A percentile compares a stretch with the other conserved stretches of the same genome.
Evolutionary conservation across 257 asterid genomes (phyloP).

Genomic region (Solanum paucissectum): DNA sequence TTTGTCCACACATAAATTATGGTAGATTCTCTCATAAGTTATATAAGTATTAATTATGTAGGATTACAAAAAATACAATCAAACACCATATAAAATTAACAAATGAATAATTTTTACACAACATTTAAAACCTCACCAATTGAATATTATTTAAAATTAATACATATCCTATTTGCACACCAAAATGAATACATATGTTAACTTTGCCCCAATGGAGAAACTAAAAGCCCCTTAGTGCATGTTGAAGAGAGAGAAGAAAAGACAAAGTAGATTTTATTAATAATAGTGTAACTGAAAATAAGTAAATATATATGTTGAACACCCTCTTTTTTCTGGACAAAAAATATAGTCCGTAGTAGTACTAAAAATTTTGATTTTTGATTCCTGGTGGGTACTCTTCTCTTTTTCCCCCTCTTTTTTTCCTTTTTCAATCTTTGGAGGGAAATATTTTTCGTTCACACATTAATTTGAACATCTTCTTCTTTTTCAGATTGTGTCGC

Average conservation of each 20-base stretch:
- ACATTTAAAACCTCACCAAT: background rate
- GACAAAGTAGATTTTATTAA: background rate
- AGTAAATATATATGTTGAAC: conserved; percentile 3
- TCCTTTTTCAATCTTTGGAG: conserved; percentile 55
- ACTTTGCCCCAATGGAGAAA: too few relatives aligned
- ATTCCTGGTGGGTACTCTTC: conserved; percentile 17
- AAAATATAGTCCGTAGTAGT: background rate
- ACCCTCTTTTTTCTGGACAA: background rate
- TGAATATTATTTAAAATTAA: background rate
- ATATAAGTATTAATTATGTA: background rate
- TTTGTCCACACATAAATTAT: background rate
- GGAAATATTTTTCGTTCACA: conserved; percentile 21
- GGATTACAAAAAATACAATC: background rate
- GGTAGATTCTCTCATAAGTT: background rate
- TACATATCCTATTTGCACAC: background rate
- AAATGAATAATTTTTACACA: too few relatives aligned
- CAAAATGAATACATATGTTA: too few relatives aligned
- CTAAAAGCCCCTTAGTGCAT: background rate
- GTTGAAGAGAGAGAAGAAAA: background rate
- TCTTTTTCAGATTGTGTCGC: conserved; percentile 13
- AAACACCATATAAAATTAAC: background rate
- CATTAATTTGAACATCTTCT: background rate
- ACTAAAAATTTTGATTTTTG: background rate
- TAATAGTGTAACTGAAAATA: background rate
- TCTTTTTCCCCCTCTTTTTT: conserved; percentile 9